phyloP scores from a whole-genome alignment of 176 grass and related monocot genomes.

The Lolium multiflorum region DNA sequence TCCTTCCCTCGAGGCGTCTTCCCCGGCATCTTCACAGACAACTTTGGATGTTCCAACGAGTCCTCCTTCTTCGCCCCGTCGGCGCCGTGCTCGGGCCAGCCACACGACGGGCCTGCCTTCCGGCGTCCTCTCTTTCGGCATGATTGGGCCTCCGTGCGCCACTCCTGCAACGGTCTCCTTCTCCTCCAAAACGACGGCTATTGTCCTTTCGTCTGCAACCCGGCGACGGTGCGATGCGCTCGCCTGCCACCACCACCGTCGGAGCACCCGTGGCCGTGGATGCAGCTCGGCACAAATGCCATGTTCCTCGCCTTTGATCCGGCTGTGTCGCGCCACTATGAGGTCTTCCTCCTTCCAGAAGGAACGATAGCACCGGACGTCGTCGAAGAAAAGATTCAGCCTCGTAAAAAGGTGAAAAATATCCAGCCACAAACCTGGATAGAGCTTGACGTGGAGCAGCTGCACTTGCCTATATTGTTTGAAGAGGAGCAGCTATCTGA shows the following conservation, averaged over 20 bases:
- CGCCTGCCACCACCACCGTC: background rate
- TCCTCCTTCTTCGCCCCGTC: background rate
- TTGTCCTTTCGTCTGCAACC: background rate
- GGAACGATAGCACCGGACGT: background rate
- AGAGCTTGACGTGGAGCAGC: background rate
- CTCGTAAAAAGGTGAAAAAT: background rate
- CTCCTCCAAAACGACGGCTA: background rate
- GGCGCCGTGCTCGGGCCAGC: background rate
- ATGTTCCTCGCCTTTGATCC: background rate
- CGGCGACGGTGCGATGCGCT: background rate
- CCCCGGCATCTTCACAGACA: background rate
- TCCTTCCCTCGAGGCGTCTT: background rate
- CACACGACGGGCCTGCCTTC: background rate
- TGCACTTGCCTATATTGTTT: background rate
- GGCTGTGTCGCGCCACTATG: background rate
- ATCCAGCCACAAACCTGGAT: background rate
- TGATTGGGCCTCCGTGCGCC: background rate
- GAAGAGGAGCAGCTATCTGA: background rate
- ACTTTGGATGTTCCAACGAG: background rate
- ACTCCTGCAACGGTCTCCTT: background rate
- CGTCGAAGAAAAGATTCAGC: too few species aligned
- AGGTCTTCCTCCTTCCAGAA: background rate
- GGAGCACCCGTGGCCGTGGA: background rate
- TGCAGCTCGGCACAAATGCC: too few species aligned
- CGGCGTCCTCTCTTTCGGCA: background rate